Base-by-base conservation (phyloP, 495 filamentous ascomycete genomes). In the Aspergillus steynii region DNA sequence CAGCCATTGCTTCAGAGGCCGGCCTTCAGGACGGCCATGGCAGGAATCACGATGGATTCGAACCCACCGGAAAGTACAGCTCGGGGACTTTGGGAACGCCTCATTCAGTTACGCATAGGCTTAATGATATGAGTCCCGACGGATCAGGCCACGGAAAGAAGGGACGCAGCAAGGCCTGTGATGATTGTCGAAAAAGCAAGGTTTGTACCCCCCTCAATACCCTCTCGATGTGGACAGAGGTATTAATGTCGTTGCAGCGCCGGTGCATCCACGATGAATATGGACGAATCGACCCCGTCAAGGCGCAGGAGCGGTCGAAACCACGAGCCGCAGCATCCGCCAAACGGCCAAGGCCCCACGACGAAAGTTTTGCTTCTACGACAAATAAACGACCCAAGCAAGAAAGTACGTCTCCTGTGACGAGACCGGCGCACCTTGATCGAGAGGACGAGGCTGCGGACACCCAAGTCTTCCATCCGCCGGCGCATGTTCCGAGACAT, bases 161-260 rank as follows among this genome's bases (percentile, higher is more conserved):
- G 59, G 80, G 82, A 69, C 83, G 80, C 64, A 85, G 77, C 61
- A 88, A 86, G 66, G 86, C 86, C 10, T 89, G 86, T 63, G 80
- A 83, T 60, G 85, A 88, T 60, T 89, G 86, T 66, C 83, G 86
- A 25, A 88, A 84, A 68, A 87, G 84, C 78, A 89, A 89, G 82
- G 86, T 87, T 62, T 65, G 70, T 66, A 14, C 29, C 50, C 28
- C 14, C 14, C 9, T 15, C 59, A 51, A 42, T 49, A 4, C 28
- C 60, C 14, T 56, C 55, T 26, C 32, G 29, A 32, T 37, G 42
- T 2, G 47, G 37, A 28, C 48, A 56, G 49, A 34, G 6, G 28
- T 48, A 7, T n/a, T 53, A 14, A 29, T 34, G 8, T 34, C 61
- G 65, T 77, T 46, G 20, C 29, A 89, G 86, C 85, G 86, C 55